phyloP scores from a whole-genome alignment of 257 asterid species.

The Avicennia marina region DNA sequence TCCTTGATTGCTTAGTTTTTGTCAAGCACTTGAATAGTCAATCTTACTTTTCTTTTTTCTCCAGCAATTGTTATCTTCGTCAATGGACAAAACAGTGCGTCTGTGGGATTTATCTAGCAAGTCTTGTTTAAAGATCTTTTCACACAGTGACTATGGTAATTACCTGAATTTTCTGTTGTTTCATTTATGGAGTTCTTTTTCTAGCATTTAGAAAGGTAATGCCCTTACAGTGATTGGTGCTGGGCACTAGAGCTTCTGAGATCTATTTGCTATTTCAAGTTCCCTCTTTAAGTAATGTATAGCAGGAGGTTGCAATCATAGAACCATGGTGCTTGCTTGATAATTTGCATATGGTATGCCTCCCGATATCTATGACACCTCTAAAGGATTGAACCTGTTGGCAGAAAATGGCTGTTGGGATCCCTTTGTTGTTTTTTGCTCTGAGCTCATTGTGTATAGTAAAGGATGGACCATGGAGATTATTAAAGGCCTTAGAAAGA shows the following conservation, averaged over 20 bases:
- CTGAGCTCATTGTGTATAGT: too few relatives aligned
- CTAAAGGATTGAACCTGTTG: not conserved
- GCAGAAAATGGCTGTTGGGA: constrained; percentile 6
- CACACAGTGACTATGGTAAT: constrained; percentile 96
- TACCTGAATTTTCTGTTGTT: constrained; percentile 10
- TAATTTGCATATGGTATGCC: not conserved
- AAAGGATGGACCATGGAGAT: constrained; percentile 4
- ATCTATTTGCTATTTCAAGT: too few relatives aligned
- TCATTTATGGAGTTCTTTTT: constrained; percentile 9
- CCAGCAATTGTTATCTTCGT: constrained; percentile 86
- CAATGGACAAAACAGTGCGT: constrained; percentile 97
- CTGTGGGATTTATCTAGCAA: constrained; percentile 86
- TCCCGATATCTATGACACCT: too few relatives aligned
- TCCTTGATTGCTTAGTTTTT: too few relatives aligned
- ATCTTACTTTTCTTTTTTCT: constrained; percentile 14
- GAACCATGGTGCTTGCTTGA: not conserved
- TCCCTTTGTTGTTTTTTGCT: too few relatives aligned
- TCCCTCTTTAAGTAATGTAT: constrained; percentile 1
- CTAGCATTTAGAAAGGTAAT: constrained; percentile 1
- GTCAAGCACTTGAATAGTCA: constrained; percentile 4
- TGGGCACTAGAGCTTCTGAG: not conserved
- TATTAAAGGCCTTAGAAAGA: not conserved
- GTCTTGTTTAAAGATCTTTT: constrained; percentile 79
- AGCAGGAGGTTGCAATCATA: not conserved
- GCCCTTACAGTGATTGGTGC: not conserved